Percentiles rank a stretch among this genome's conserved stretches.
Conservation (phyloP, 345 rosid species). For the Boechera retrofracta region DNA sequence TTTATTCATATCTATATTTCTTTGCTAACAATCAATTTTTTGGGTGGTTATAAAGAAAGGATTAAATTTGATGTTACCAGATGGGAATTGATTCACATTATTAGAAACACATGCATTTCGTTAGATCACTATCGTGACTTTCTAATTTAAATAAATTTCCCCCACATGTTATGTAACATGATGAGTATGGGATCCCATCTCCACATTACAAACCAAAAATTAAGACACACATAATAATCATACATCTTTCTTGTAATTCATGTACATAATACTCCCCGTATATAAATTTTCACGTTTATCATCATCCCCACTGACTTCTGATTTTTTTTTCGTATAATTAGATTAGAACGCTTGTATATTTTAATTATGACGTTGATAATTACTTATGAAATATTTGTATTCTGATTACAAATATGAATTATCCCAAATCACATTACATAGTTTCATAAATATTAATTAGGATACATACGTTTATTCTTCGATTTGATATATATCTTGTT, state of each 20-base stretch:
- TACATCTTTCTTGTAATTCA: background rate
- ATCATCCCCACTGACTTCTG: no score
- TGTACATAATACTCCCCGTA: background rate
- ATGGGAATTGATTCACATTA: slow-evolving; percentile 47
- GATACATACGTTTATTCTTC: background rate
- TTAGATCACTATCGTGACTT: slow-evolving; percentile 43
- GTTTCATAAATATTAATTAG: background rate
- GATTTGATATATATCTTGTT: slow-evolving; percentile 25
- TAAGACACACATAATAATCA: background rate
- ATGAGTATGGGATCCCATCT: slow-evolving; percentile 57
- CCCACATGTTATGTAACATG: slow-evolving; percentile 70
- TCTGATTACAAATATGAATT: no score
- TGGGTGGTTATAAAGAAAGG: slow-evolving; percentile 29
- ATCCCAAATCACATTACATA: background rate
- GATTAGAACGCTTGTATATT: no score
- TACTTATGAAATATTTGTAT: no score
- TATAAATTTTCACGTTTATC: background rate
- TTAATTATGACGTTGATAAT: no score
- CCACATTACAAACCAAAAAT: slow-evolving; percentile 23
- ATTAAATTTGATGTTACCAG: slow-evolving; percentile 48
- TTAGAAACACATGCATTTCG: slow-evolving; percentile 56
- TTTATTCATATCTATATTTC: slow-evolving; percentile 10
- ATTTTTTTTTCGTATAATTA: no score
- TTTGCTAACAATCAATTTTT: background rate
- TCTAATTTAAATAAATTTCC: slow-evolving; percentile 30